Evolutionary conservation across 1,284 basidiomycete genomes (phyloP).

Genomic region (Entoloma clypeatum): DNA sequence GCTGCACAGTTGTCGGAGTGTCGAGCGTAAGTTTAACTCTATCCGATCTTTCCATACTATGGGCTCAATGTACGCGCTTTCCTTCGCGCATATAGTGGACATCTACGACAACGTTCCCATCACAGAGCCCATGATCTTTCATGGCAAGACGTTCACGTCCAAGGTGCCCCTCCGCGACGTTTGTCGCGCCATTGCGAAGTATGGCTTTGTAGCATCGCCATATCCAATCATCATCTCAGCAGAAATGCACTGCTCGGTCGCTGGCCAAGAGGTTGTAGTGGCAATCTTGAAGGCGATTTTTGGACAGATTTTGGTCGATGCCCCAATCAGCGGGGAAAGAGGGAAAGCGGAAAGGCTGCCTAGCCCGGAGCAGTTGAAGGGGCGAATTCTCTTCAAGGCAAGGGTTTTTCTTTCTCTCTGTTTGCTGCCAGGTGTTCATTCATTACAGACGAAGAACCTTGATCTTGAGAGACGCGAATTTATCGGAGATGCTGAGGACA

Average conservation of each 20-base stretch:
- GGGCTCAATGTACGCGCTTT: neutral
- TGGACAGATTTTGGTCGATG: conserved; percentile 68
- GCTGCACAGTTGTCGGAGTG: conserved; percentile 88
- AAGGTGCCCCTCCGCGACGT: conserved; percentile 84
- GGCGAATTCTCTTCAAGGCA: conserved; percentile 82
- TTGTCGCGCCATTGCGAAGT: conserved; percentile 84
- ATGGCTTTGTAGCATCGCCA: conserved; percentile 89
- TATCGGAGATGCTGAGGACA: conserved; percentile 15
- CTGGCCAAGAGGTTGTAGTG: conserved; percentile 83
- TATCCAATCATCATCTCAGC: conserved; percentile 95
- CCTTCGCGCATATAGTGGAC: conserved; percentile 67
- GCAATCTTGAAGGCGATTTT: conserved; percentile 79
- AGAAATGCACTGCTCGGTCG: conserved; percentile 84
- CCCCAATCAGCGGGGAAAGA: conserved; percentile 46
- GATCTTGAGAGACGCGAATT: conserved; percentile 21
- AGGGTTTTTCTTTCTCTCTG: conserved; percentile 1
- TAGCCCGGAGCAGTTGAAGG: conserved; percentile 83
- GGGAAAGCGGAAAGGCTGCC: conserved; percentile 54
- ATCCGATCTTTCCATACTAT: neutral
- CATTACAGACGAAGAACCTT: conserved; percentile 40
- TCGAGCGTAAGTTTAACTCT: conserved; percentile 78
- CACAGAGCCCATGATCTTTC: conserved; percentile 77
- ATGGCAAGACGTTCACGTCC: conserved; percentile 88
- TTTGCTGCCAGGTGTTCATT: neutral
- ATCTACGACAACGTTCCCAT: conserved; percentile 80